phyloP scores from a whole-genome alignment of 139 green algal genomes.

The Axilococcus clingmanii region DNA sequence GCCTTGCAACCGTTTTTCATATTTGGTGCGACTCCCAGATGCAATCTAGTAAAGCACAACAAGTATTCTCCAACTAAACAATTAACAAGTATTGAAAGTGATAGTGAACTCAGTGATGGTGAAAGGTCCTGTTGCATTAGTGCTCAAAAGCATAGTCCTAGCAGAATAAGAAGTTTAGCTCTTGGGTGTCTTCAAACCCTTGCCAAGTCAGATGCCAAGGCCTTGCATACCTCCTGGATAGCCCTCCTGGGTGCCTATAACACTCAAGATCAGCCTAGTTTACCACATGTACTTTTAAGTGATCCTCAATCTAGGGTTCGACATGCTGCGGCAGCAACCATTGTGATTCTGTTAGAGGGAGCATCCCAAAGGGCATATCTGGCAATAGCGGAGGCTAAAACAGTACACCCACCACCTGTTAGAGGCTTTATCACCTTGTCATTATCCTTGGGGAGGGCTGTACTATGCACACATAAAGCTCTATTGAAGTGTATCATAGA shows the following conservation, averaged over 20 bases:
- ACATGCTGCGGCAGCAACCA: constrained; percentile 34
- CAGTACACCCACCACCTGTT: not conserved
- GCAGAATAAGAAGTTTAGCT: constrained; percentile 28
- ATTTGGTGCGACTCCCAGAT: too few relatives aligned
- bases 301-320: constrained; percentile 44
- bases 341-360: constrained; percentile 48
- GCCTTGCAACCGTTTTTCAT: too few relatives aligned
- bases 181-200: constrained; percentile 44
- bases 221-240: constrained; percentile 47
- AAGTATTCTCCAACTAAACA: too few relatives aligned
- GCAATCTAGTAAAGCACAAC: too few relatives aligned
- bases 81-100: not conserved
- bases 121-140: too few relatives aligned
- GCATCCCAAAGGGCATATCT: constrained; percentile 43
- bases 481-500: constrained; percentile 22
- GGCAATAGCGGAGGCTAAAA: constrained; percentile 38
- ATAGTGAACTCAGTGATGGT: not conserved
- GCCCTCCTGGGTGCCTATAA: constrained; percentile 31
- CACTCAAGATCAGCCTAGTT: not conserved
- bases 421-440: constrained; percentile 61
- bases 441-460: constrained; percentile 32
- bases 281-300: constrained; percentile 47
- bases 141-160: not conserved
- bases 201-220: constrained; percentile 39
- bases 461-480: constrained; percentile 31